Evolutionary conservation across 2,329 filamentous ascomycete species (phyloP), one percentile per base, ranked within the genome.

Genomic region (Acarospora socialis): DNA sequence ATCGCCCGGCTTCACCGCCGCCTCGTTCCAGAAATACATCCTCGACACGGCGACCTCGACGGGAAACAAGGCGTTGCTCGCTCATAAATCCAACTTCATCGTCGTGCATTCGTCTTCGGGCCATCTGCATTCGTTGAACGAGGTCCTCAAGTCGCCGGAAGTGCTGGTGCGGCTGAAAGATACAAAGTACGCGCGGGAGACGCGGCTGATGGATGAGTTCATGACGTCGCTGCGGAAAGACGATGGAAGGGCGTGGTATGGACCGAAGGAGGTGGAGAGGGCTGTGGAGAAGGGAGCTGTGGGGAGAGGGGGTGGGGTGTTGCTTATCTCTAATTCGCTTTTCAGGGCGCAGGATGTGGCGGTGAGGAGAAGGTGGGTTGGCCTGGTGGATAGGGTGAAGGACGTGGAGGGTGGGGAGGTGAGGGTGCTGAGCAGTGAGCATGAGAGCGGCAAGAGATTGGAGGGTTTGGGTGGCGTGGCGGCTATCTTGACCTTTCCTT

Each of bases 241-340:
- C 40, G 86, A 94, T 43, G 81, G 81, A 3, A 72, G 80, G 35
- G 87, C 86, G 2, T 93, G 86, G 68, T 98, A 98, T 55, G 90
- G 90, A 0, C 72, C 78, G 0, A 69, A 66, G 9, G 82, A 92
- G 32, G 84, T 93, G 2, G 75, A 82, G 49, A 72, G 70, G 38
- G 87, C 87, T 0, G 77, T 94, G 3, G 74, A 75, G 7, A 81
- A 90, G 45, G 87, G 87, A 2, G 90, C 86, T 0, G 83, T 95
- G 0, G 86, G 86, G 1, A 68, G 78, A 9, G 83, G 86, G 6
- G 86, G 86, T 1, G 86, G 84, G 8, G 72, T 84, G 3, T 56
- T 98, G 30, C 62, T 98, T 34, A 77, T 98, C 46, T 92, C 79
- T 43, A 92, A 94, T 53, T 70, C 74, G 1, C 61, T 95, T 1